Percentiles rank a stretch among this genome's conserved stretches.
These are phyloP conservation scores for Boletales sp. DNA, from an alignment of 768 basidiomycete genomes.

Conservation along the genomic window DNA sequence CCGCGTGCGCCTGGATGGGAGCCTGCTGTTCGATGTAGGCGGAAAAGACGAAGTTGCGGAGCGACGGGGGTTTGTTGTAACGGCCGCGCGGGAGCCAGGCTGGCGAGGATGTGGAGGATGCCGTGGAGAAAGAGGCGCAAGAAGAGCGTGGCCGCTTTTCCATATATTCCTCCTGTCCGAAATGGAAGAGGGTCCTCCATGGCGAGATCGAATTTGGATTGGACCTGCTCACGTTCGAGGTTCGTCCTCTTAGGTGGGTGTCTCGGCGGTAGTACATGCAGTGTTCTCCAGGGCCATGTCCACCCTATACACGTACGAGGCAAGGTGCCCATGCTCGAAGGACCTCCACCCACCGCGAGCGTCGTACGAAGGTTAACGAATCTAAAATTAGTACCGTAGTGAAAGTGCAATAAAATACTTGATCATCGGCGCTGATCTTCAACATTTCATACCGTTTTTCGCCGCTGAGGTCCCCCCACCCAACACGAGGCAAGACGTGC, in stretches of 20 bases:
- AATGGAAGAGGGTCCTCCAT: constrained; percentile 70
- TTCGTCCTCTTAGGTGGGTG: constrained; percentile 46
- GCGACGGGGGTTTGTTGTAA: constrained; percentile 63
- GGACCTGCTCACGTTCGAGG: constrained; percentile 77
- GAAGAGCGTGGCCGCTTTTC: constrained; percentile 75
- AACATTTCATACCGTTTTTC: too few species aligned
- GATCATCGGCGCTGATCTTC: too few species aligned
- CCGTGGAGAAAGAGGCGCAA: constrained; percentile 75
- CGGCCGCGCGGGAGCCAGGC: constrained; percentile 61
- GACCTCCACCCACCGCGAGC: too few species aligned
- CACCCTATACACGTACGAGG: constrained; percentile 95
- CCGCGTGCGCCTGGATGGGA: constrained; percentile 80
- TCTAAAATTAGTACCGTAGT: too few species aligned
- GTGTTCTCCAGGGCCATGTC: constrained; percentile 81
- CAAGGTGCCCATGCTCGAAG: constrained; percentile 83
- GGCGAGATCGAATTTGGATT: constrained; percentile 79
- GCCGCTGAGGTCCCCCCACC: too few species aligned
- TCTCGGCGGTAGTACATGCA: constrained; percentile 9
- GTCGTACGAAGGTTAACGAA: too few species aligned
- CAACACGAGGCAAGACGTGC: too few species aligned
- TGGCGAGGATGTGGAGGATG: constrained; percentile 79
- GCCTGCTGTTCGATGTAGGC: constrained; percentile 83
- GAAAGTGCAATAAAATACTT: too few species aligned
- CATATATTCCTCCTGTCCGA: constrained; percentile 70
- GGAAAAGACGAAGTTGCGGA: constrained; percentile 69